These are phyloP conservation scores for Mytilinidion resinicola DNA, from an alignment of 495 filamentous ascomycete genomes.

Conservation along the genomic window DNA sequence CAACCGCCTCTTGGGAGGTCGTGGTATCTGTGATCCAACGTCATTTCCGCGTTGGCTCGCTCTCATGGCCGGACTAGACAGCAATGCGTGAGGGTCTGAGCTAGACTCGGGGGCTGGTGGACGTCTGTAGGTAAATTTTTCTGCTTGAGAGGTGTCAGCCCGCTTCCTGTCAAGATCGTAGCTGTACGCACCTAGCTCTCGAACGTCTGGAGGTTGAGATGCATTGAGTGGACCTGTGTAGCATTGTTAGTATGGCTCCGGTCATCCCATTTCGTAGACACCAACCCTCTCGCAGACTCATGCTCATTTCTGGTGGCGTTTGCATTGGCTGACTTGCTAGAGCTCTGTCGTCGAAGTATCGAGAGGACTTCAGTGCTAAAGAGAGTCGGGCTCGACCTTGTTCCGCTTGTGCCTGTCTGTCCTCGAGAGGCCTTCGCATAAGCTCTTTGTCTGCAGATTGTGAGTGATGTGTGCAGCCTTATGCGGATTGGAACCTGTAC, in stretches of 20 bases:
- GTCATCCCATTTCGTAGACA: too few relatives aligned
- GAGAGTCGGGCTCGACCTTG: constrained; percentile 27
- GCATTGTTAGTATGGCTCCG: too few relatives aligned
- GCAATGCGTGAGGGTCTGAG: constrained; percentile 17
- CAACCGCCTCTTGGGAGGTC: not conserved
- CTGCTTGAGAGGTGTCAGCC: constrained; percentile 2
- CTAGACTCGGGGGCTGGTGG: constrained; percentile 12
- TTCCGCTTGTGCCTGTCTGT: constrained; percentile 28
- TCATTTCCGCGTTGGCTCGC: constrained; percentile 28
- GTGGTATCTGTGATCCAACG: not conserved
- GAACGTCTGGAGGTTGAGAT: too few relatives aligned
- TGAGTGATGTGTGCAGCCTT: not conserved
- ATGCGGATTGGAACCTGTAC: constrained; percentile 28
- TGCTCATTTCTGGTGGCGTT: not conserved
- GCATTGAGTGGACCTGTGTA: too few relatives aligned
- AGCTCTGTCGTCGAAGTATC: not conserved
- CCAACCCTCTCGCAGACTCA: not conserved
- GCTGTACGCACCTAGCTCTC: too few relatives aligned
- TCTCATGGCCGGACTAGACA: constrained; percentile 34
- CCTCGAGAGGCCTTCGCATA: constrained; percentile 20
- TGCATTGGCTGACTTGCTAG: not conserved
- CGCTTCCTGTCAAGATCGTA: not conserved
- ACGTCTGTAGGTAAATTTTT: constrained; percentile 10
- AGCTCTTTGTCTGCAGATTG: constrained; percentile 28
- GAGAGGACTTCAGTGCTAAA: constrained; percentile 13